These are phyloP conservation scores for Kuraishia capsulata DNA, from an alignment of 805 yeast genomes.

Conservation along the genomic window DNA sequence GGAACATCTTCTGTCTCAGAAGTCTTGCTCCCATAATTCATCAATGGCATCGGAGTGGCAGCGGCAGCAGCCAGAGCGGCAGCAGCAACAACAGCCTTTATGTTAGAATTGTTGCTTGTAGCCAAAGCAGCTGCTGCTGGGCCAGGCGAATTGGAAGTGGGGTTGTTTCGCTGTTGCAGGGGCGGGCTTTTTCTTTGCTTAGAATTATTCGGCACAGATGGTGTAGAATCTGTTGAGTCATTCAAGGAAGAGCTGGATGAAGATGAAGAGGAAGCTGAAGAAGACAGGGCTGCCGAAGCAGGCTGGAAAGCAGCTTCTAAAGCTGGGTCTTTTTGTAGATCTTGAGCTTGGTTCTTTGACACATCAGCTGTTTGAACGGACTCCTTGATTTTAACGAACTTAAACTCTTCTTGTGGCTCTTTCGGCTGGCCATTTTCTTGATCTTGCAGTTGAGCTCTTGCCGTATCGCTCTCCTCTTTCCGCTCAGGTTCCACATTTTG, in stretches of 20 bases:
- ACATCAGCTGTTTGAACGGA: too few species aligned
- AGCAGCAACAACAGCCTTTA: conserved; percentile 65
- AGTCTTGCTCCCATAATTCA: conserved; percentile 3
- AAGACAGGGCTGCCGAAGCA: too few species aligned
- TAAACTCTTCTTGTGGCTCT: too few species aligned
- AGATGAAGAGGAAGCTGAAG: background rate
- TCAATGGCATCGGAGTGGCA: conserved; percentile 56
- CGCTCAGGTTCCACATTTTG: too few species aligned
- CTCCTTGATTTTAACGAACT: too few species aligned
- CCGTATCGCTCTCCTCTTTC: too few species aligned
- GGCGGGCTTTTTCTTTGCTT: conserved; percentile 6
- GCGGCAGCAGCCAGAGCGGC: conserved; percentile 83
- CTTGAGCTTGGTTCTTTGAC: too few species aligned
- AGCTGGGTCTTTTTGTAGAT: too few species aligned
- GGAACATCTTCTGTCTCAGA: conserved; percentile 8
- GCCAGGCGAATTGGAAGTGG: conserved; percentile 16
- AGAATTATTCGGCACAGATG: background rate
- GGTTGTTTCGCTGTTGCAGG: background rate
- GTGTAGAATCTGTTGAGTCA: background rate
- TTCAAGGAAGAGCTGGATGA: background rate
- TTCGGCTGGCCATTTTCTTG: too few species aligned
- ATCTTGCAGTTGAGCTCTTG: too few species aligned
- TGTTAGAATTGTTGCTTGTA: conserved; percentile 14
- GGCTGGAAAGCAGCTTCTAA: too few species aligned
- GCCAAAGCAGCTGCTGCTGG: conserved; percentile 28